Evolutionary conservation across 345 rosid species (phyloP).

Genomic region (Eucalyptus curtisii): DNA sequence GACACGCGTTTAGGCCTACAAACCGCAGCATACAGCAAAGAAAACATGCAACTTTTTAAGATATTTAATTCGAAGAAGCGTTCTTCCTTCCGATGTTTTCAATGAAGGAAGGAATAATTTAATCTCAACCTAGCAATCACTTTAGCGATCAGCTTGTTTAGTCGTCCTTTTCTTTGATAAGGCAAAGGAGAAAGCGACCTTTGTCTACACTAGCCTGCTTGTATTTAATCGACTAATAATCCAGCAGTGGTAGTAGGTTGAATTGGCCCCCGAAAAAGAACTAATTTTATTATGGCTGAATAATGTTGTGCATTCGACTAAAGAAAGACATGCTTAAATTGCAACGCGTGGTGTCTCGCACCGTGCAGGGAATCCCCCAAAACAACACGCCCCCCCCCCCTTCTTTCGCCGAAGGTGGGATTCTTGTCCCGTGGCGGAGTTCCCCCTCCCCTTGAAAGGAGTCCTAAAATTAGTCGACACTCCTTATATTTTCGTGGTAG

Average conservation of each 20-base stretch:
- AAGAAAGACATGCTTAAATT: neutral
- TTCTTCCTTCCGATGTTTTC: neutral
- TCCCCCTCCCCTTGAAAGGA: neutral
- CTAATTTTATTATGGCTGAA: neutral
- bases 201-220: neutral
- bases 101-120: neutral
- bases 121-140: neutral
- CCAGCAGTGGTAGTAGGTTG: neutral
- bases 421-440: neutral
- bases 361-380: neutral
- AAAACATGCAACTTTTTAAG: neutral
- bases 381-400: no score
- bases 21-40: neutral
- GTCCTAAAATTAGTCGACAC: neutral
- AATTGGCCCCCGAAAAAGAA: neutral
- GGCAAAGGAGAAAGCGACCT: neutral
- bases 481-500: neutral
- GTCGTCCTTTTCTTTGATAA: neutral
- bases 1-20: neutral
- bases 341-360: neutral
- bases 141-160: neutral
- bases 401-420: neutral
- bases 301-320: neutral
- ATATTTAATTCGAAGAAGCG: neutral
- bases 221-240: neutral